Conservation (phyloP, 1,284 basidiomycete species). For the Trametes sp. region DNA sequence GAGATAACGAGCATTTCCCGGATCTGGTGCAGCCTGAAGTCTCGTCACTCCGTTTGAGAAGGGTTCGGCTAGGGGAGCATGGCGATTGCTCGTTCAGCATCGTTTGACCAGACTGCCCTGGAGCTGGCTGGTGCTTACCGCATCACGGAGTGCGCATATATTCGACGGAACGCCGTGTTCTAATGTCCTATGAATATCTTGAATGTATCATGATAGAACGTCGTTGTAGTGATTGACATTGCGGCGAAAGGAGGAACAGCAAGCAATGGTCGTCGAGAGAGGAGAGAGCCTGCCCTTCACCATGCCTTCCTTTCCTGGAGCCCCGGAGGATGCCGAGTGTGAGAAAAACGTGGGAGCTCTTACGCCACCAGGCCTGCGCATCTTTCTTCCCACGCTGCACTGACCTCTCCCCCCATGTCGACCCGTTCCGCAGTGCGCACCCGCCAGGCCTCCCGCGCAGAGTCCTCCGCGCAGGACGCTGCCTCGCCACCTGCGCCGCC, state of each 20-base stretch:
- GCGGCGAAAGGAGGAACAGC: neutral
- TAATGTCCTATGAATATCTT: neutral
- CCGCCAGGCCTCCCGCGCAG: conserved; percentile 20
- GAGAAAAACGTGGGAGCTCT: conserved; percentile 1
- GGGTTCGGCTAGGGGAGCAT: neutral
- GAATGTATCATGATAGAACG: too few relatives aligned
- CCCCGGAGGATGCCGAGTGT: conserved; percentile 4
- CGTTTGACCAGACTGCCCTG: neutral
- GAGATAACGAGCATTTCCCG: neutral
- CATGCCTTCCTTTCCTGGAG: conserved; percentile 2
- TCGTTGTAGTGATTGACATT: neutral
- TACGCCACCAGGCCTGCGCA: conserved; percentile 9
- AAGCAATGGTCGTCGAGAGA: neutral
- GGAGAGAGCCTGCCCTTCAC: neutral
- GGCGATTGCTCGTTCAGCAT: neutral
- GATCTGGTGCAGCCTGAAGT: neutral
- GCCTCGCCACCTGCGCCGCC: neutral
- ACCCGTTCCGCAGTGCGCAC: conserved; percentile 46
- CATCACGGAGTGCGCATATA: neutral
- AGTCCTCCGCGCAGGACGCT: neutral
- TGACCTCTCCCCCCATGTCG: conserved; percentile 43
- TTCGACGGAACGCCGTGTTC: neutral
- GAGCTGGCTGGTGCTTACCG: neutral
- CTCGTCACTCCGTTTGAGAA: neutral
- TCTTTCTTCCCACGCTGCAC: conserved; percentile 17